Base-by-base conservation (phyloP, 805 yeast genomes). In the Ogataea neopini region DNA sequence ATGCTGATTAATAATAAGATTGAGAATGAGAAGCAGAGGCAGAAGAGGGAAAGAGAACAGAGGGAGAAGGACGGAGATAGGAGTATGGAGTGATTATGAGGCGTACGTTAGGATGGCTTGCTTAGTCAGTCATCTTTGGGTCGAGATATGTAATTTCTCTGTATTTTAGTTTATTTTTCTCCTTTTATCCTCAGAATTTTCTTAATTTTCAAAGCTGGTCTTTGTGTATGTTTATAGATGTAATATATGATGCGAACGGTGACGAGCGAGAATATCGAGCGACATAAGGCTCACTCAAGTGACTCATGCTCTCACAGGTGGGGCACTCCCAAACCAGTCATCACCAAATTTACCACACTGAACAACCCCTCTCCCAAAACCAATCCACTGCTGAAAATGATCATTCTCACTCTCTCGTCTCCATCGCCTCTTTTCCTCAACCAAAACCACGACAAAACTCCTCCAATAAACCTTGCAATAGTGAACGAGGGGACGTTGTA, bases 401-500 rank as follows among this genome's bases (percentile, higher is more conserved):
- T 89, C 81, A 92, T 76, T 36, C 75, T 75, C 1, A 94, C 88
- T 52, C 80, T 81, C 20, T 79, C 79, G 40, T 72, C 72, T 5
- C 47, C 40, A 44, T 17, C 20, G 20, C 6, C 33, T 36, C 3
- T 29, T 34, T 63, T 67, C 23, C 66, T 68, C 49, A 80, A 53
- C 89, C 91, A 81, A 54, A 69, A 52, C 60, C 77, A 77, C 1
- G 90, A 79, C 28, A 81, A 60, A 3, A 86, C 56, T 2, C 99
- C 99, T 8, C 99, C 99, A 18, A 89, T 51, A 62, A 94, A 92
- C 57, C 99, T 74, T 1, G 98, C 98, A 39, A 92, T 72, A 0
- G 98, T 94, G 68, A 92, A 94, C 40, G 89, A 84, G 2, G 99
- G 98, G 0, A 91, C 77, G 64, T 94, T 94, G 66, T 92, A 94